Base-by-base conservation (phyloP, 1,284 basidiomycete genomes). In the Rhizopogon parksii region DNA sequence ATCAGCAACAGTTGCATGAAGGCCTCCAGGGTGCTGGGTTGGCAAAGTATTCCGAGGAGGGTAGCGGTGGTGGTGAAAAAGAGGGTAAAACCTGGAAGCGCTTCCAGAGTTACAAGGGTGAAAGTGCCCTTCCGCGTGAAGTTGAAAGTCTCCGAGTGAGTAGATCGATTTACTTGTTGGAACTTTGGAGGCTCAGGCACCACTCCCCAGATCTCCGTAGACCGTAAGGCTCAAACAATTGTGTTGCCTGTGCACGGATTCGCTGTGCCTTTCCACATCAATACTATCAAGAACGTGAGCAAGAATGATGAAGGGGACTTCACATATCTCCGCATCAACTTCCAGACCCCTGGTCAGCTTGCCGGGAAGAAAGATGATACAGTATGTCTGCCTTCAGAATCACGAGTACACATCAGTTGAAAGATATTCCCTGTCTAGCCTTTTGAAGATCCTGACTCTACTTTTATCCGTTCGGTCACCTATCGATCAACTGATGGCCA, bases 311-410 rank as follows among this genome's bases (percentile, higher is more conserved):
- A 99, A 67, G 92, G 91, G 6, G 93, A 98, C 49, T 91, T 87
- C 66, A 95, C 95, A 0, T 92, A 92, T 57, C 78, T 99, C 52
- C 85, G 96, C 3, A 94, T 99, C 71, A 99, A 99, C 72, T 97
- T 99, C 75, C 94, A 98, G 67, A 96, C 95, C 0, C 96, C 96
- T 1, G 96, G 96, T 45, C 95, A 98, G 66, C 84, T 98, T 43
- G 89, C 93, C 0, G 96, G 96, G 36, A 97, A 96, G 75, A 99
- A 99, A 72, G 96, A 99, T 65, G 96, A 99, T 59, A 97, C 94
- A 56, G 91, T 91, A 58, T 56, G 72, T 56, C n/a, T n/a, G 15
- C 27, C 21, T 40, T 25, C 19, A 32, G 47, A 51, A 65, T 57
- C 9, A 45, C 14, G 21, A 24, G 21, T 17, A 40, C 14, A 14